phyloP scores from a whole-genome alignment of 441 rosid species.

The Sinapis alba region DNA sequence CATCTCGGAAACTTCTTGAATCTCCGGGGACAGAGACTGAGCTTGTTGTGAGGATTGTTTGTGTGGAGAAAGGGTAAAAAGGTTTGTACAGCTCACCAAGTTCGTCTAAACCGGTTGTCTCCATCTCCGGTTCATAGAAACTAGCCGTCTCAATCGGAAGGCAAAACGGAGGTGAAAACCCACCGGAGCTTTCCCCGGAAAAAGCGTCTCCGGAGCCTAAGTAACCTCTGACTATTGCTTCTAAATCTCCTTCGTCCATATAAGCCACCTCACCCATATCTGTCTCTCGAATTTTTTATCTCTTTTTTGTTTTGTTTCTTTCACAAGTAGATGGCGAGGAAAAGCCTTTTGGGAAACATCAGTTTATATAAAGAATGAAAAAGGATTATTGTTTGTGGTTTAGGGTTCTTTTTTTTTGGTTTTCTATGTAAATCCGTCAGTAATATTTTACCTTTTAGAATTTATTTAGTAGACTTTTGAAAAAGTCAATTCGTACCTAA shows the following conservation, averaged over 20 bases:
- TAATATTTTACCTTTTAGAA: constrained; percentile 17
- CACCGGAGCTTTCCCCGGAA: constrained; percentile 39
- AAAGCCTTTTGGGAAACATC: constrained; percentile 14
- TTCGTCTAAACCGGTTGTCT: constrained; percentile 47
- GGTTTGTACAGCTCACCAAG: constrained; percentile 58
- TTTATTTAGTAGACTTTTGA: constrained; percentile 50
- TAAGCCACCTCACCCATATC: constrained; percentile 40
- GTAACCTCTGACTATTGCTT: constrained; percentile 62
- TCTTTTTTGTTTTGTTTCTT: neutral
- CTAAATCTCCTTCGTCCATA: constrained; percentile 70
- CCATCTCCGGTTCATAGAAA: constrained; percentile 42
- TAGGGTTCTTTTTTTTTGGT: constrained; percentile 9
- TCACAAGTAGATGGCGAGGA: constrained; percentile 21
- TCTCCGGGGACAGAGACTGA: constrained; percentile 45
- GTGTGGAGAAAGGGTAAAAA: constrained; percentile 48
- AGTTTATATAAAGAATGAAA: constrained; percentile 38
- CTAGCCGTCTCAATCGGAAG: constrained; percentile 32
- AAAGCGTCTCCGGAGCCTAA: constrained; percentile 32
- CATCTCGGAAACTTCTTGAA: constrained; percentile 28
- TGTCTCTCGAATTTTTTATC: constrained; percentile 6
- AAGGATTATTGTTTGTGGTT: constrained; percentile 22
- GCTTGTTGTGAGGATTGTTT: constrained; percentile 40
- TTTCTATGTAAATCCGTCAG: constrained; percentile 20
- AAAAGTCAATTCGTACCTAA: constrained; percentile 53
- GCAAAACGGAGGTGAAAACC: constrained; percentile 40